Percentiles rank a stretch among this genome's conserved stretches.
These are phyloP conservation scores for Colletotrichum sublineola DNA, from an alignment of 2,329 filamentous ascomycete genomes.

Conservation along the genomic window DNA sequence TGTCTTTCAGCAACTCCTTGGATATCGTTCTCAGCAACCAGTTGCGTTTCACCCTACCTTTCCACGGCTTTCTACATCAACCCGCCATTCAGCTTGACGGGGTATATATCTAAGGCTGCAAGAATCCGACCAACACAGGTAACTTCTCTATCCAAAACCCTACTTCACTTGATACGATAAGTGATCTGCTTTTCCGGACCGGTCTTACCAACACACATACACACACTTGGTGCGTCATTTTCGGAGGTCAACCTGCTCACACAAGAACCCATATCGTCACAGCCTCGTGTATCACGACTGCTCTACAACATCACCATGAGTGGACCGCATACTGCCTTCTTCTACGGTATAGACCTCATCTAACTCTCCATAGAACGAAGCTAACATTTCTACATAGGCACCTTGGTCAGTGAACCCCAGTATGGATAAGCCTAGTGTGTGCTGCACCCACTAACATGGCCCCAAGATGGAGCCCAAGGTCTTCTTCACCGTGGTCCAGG, in stretches of 20 bases:
- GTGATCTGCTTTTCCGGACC: not conserved
- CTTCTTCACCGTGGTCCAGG: conserved; percentile 87
- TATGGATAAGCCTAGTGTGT: not conserved
- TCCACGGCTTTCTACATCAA: not conserved
- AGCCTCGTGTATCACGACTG: not conserved
- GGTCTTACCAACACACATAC: not conserved
- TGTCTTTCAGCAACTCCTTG: not conserved
- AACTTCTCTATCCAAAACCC: no score
- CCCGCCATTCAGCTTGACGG: not conserved
- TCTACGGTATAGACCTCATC: conserved; percentile 62
- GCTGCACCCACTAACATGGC: conserved; percentile 43
- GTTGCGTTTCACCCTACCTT: not conserved
- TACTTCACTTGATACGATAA: no score
- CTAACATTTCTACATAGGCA: conserved; percentile 47
- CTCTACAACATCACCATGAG: conserved; percentile 52
- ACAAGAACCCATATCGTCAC: not conserved
- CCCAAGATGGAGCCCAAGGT: conserved; percentile 83
- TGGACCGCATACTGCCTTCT: conserved; percentile 64
- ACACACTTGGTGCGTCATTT: not conserved
- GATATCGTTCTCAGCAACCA: not conserved
- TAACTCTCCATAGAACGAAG: no score
- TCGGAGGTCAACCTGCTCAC: not conserved
- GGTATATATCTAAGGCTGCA: not conserved
- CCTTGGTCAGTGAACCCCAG: conserved; percentile 49
- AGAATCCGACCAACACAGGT: no score